Percentiles rank a stretch among this genome's conserved stretches.
Evolutionary conservation across 768 basidiomycete genomes (phyloP).

Genomic region (Leccinellum luteum): DNA sequence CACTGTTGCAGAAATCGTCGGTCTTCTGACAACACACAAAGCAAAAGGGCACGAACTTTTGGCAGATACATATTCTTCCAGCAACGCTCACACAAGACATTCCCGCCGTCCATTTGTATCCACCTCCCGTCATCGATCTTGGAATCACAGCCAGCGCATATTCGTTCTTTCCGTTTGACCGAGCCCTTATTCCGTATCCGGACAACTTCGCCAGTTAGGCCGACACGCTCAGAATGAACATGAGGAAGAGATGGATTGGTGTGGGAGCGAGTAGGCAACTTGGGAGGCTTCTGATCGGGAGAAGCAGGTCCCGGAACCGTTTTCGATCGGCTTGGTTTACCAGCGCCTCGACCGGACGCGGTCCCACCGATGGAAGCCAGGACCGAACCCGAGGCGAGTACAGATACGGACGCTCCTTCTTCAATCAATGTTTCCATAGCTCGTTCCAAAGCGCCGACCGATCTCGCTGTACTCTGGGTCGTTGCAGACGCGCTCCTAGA

Average conservation of each 20-base stretch:
- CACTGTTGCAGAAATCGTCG: constrained; percentile 48
- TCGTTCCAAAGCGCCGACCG: constrained; percentile 42
- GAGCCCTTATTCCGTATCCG: constrained; percentile 33
- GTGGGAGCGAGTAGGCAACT: constrained; percentile 54
- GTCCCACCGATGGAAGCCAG: constrained; percentile 28
- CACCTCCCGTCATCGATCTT: constrained; percentile 77
- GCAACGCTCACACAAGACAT: constrained; percentile 81
- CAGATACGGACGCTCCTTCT: constrained; percentile 36
- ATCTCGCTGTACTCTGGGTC: constrained; percentile 29
- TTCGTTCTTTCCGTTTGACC: constrained; percentile 35
- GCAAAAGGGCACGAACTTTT: constrained; percentile 53
- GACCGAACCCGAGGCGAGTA: constrained; percentile 35
- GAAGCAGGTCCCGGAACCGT: constrained; percentile 47
- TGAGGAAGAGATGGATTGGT: constrained; percentile 45
- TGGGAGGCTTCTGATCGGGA: constrained; percentile 46
- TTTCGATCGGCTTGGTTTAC: constrained; percentile 45
- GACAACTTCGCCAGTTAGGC: constrained; percentile 26
- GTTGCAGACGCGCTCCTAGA: constrained; percentile 26
- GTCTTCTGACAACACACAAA: background rate
- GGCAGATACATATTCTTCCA: constrained; percentile 98
- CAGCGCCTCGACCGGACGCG: constrained; percentile 16
- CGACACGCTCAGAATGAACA: constrained; percentile 29
- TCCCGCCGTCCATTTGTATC: constrained; percentile 75
- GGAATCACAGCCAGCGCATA: constrained; percentile 68
- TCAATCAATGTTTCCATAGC: constrained; percentile 54